Evolutionary conservation across 257 asterid species (phyloP), one percentile per base, ranked within the genome.

Genomic region (Ajuga chamaepitys): DNA sequence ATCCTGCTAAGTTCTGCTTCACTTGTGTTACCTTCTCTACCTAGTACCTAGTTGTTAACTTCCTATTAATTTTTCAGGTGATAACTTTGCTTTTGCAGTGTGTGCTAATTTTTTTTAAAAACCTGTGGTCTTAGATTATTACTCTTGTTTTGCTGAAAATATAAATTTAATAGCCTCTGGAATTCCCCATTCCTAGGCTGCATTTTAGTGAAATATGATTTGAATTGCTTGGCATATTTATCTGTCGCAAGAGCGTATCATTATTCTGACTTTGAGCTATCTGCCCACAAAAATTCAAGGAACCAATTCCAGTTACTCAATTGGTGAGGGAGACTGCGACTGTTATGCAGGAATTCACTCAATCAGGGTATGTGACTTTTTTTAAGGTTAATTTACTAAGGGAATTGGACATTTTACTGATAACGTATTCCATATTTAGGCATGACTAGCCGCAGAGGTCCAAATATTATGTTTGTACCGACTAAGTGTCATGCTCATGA

Each of bases 281-380:
- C 38, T 67, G 42, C 30, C 40, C 4, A 55, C 55, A 42, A 45
- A 52, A 52, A 66, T 16, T 72, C 11, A 53, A 94, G 99, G 99
- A 94, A 82, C 78, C 92, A 41, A 90, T 94, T 75, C 99, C 97
- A 41, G 96, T 88, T 60, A 94, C 99, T 59, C 99, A 94, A 60
- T 78, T 94, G 74, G 99, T 94, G 77, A 81, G 99, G 86, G 99
- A 94, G 77, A 94, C 99, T 30, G 99, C 99, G 58, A 83, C 95
- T 26, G 99, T 94, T 64, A 94, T 94, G 99, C 99, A 94, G 78
- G 99, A 94, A 71, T 94, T 94, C 82, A 94, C 99, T 73, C 99
- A 94, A 65, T 94, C 99, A 37, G 99, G 99, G 99, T 94, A 86
- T 50, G 79, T 20, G 17, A 47, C 45, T 28, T 47, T 38, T 34